Evolutionary conservation across 768 basidiomycete genomes (phyloP).

Genomic region (Mycena pura): DNA sequence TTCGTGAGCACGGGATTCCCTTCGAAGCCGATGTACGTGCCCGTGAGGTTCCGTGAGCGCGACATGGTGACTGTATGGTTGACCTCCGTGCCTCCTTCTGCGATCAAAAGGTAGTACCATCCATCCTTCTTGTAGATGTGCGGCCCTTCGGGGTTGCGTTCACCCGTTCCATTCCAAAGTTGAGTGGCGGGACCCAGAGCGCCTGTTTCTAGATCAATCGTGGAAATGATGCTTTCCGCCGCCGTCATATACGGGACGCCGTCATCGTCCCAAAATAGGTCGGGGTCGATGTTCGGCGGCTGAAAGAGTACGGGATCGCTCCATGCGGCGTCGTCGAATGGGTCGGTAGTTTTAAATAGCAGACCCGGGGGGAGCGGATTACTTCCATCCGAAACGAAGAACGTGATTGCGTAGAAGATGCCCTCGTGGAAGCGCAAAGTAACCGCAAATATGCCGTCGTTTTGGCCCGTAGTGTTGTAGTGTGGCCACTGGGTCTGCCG

Average conservation of each 20-base stretch:
- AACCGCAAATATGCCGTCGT: constrained; percentile 18
- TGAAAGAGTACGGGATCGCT: constrained; percentile 18
- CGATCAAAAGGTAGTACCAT: constrained; percentile 39
- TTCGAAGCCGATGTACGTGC: constrained; percentile 29
- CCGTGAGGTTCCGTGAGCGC: constrained; percentile 29
- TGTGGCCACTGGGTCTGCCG: constrained; percentile 20
- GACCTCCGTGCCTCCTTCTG: constrained; percentile 33
- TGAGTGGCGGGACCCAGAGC: constrained; percentile 13
- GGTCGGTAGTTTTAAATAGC: constrained; percentile 18
- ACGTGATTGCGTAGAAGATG: constrained; percentile 20
- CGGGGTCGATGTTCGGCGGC: constrained; percentile 16
- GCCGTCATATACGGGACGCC: constrained; percentile 28
- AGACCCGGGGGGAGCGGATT: constrained; percentile 18
- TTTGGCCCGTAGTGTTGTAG: constrained; percentile 21
- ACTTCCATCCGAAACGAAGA: constrained; percentile 19
- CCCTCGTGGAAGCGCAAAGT: constrained; percentile 20
- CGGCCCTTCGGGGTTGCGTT: constrained; percentile 18
- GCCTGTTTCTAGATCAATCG: constrained; percentile 24
- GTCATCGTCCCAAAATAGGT: constrained; percentile 25
- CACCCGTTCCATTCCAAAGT: constrained; percentile 17
- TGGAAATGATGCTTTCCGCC: constrained; percentile 31
- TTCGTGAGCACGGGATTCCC: constrained; percentile 23
- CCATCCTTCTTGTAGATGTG: constrained; percentile 26
- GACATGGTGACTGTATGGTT: constrained; percentile 30
- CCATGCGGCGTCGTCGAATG: constrained; percentile 21